Conservation (phyloP, 257 asterid species). For the Asclepias syriaca region DNA sequence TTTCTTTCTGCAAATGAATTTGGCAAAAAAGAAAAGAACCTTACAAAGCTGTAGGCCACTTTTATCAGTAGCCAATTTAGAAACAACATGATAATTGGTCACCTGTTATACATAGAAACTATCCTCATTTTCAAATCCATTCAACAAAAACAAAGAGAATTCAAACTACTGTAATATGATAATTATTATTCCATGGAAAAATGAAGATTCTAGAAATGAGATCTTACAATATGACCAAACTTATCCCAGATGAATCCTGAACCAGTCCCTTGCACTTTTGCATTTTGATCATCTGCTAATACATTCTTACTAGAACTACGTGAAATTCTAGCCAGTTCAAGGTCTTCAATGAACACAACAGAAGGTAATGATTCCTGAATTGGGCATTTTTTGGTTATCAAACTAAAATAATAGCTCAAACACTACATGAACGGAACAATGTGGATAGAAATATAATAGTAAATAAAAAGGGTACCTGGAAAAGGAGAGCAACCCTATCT, state of each 20-base stretch:
- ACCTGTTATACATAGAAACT: slow-evolving; percentile 41
- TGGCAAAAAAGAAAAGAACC: slow-evolving; percentile 38
- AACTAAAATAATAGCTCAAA: not conserved
- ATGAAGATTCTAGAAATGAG: slow-evolving; percentile 8
- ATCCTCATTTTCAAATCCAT: not conserved
- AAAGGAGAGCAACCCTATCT: slow-evolving; percentile 47
- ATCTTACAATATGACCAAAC: slow-evolving; percentile 83
- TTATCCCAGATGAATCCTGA: slow-evolving; percentile 94
- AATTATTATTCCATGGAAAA: not conserved
- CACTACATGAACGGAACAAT: not conserved
- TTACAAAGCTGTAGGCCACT: slow-evolving; percentile 82
- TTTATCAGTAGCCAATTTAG: slow-evolving; percentile 65
- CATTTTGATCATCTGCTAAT: slow-evolving; percentile 40
- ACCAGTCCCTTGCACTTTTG: slow-evolving; percentile 82
- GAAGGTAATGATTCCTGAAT: slow-evolving; percentile 64
- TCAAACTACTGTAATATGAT: not conserved
- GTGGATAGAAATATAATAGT: not conserved
- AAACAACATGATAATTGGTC: slow-evolving; percentile 76
- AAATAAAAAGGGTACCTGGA: slow-evolving; percentile 41
- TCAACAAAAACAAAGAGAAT: not conserved
- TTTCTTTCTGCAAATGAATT: not conserved
- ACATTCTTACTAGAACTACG: slow-evolving; percentile 27
- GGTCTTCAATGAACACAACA: slow-evolving; percentile 68
- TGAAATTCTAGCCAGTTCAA: slow-evolving; percentile 48
- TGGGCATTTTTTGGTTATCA: not conserved